Conservation (phyloP, 495 filamentous ascomycete genomes). For the Trichoderma orchidacearum region DNA sequence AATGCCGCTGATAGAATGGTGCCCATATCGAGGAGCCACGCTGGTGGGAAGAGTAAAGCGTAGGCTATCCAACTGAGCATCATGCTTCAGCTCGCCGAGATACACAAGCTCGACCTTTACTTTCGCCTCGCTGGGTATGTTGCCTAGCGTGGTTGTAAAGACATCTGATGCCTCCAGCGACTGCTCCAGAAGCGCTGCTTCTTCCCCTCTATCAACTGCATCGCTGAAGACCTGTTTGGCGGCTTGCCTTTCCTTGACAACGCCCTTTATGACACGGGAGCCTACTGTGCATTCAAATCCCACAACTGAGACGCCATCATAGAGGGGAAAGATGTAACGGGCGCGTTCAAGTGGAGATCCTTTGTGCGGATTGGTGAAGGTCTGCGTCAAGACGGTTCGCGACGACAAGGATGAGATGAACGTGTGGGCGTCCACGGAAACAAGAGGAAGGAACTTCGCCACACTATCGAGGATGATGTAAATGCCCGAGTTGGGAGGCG, state of each 20-base stretch:
- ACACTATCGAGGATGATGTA: constrained; percentile 9
- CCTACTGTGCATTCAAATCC: constrained; percentile 44
- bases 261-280: constrained; percentile 33
- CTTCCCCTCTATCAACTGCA: constrained; percentile 40
- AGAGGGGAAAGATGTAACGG: constrained; percentile 53
- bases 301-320: constrained; percentile 52
- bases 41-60: constrained; percentile 50
- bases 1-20: constrained; percentile 17
- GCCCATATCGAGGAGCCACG: constrained; percentile 51
- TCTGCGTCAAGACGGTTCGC: constrained; percentile 46
- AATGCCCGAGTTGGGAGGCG: constrained; percentile 9
- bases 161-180: constrained; percentile 42
- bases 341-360: constrained; percentile 39
- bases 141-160: constrained; percentile 50
- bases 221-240: constrained; percentile 39
- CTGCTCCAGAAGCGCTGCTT: constrained; percentile 49
- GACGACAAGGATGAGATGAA: constrained; percentile 41
- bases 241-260: constrained; percentile 47
- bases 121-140: constrained; percentile 38
- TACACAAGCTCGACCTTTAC: constrained; percentile 48
- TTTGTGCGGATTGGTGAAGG: constrained; percentile 21
- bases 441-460: constrained; percentile 37
- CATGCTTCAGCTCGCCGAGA: constrained; percentile 53
- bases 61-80: constrained; percentile 45
- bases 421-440: constrained; percentile 35